Base-by-base conservation (phyloP, 2,329 filamentous ascomycete species). In the Sclerotinia minor region DNA sequence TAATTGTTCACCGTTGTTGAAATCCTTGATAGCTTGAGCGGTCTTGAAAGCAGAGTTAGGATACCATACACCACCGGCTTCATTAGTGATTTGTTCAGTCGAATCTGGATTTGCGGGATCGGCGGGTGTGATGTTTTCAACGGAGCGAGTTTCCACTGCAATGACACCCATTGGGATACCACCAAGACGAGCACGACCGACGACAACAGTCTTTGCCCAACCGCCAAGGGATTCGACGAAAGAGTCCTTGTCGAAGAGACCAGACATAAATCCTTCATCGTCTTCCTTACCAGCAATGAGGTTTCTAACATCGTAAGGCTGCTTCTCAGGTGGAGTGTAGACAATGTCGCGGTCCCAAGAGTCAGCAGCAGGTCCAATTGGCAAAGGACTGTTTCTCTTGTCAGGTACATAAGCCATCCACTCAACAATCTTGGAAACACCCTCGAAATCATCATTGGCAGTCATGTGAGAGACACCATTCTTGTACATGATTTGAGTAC, bases 401-500 rank as follows among this genome's bases (percentile, higher is more conserved):
- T 98, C 94, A 35, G 95, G 95, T 41, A 99, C 91, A 77, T 93
- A 99, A 2, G 94, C 95, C 85, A 99, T 88, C 95, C 95, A 99
- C 79, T 96, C 91, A 61, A 98, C 92, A 78, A 99, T 98, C 85
- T 96, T 96, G 76, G 92, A 93, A 29, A 99, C 92, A 87, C 95
- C 95, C 76, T 94, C 94, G 76, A 99, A 98, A 82, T 99, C 95
- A 77, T 99, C 94, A 74, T 90, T 91, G 76, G 95, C 95, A 73
- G 94, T 97, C 92, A 98, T 94, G 84, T 99, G 95, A 29, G 95
- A 98, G 53, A 99, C 95, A 87, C 95, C 95, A 79, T 99, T 99
- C 83, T 92, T 94, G 88, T 99, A 98, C 95, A 99, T 99, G 86
- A 99, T 99, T 82, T 99, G 95, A n/a, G 95, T 99, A 75, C 95